These are phyloP conservation scores for Phytopythium delawarense DNA, from an alignment of 352 stramenopile species.

Conservation along the genomic window DNA sequence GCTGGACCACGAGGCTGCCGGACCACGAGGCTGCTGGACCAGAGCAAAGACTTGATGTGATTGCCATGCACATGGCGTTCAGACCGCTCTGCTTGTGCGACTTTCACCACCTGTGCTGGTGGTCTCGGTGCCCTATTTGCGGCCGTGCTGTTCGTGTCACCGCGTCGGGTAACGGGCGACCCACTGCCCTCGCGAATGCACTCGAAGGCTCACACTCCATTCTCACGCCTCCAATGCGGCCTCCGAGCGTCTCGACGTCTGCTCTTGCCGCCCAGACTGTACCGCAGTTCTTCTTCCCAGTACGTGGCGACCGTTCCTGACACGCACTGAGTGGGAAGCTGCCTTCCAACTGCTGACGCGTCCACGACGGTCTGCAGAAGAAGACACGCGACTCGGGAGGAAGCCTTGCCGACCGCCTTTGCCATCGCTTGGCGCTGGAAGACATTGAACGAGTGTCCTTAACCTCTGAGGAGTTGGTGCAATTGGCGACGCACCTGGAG, in stretches of 20 bases:
- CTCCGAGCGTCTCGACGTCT: background rate
- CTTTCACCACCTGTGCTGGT: background rate
- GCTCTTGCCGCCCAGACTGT: background rate
- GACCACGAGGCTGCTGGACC: too few relatives aligned
- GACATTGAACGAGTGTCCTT: constrained; percentile 14
- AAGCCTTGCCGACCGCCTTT: background rate
- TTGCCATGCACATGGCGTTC: background rate
- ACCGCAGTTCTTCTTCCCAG: background rate
- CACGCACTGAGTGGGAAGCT: background rate
- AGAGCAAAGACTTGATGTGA: background rate
- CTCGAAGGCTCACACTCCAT: too few relatives aligned
- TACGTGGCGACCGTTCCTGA: background rate
- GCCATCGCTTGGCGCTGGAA: background rate
- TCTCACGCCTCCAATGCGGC: background rate
- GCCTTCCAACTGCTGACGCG: background rate
- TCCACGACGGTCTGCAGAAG: background rate
- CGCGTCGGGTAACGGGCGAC: background rate
- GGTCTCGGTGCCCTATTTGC: background rate
- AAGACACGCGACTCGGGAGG: background rate
- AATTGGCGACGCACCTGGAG: constrained; percentile 11
- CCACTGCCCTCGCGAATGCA: too few relatives aligned
- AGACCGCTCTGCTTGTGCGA: background rate
- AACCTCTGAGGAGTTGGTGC: constrained; percentile 10
- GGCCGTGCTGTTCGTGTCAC: background rate
- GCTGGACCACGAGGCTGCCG: too few relatives aligned